Conservation (phyloP, 2,329 filamentous ascomycete species). For the Cryphonectria carpinicola region DNA sequence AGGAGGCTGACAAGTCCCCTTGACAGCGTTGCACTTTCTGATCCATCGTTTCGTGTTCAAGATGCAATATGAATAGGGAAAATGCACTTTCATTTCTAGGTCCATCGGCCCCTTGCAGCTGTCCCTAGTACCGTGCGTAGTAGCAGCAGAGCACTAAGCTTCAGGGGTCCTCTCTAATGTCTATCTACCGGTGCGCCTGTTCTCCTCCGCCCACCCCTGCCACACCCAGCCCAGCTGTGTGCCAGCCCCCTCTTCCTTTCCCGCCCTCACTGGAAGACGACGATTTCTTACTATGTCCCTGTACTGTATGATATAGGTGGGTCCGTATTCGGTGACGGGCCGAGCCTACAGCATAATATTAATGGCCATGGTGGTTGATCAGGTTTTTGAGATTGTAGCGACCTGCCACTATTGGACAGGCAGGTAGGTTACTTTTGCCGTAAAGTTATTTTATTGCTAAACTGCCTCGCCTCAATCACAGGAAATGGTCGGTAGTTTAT, state of each 20-base stretch:
- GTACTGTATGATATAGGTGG: neutral
- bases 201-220: neutral
- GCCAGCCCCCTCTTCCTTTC: neutral
- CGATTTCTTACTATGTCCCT: neutral
- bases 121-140: neutral
- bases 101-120: slow-evolving; percentile 1
- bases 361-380: too few relatives aligned
- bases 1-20: neutral
- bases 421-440: too few relatives aligned
- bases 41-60: neutral
- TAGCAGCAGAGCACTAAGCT: neutral
- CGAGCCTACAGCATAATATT: neutral
- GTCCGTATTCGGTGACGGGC: slow-evolving; percentile 10
- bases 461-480: too few relatives aligned
- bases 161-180: neutral
- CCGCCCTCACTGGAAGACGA: neutral
- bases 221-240: neutral
- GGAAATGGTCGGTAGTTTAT: too few relatives aligned
- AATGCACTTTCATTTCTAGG: neutral
- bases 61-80: neutral
- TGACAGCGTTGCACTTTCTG: neutral
- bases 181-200: neutral
- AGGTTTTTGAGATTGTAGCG: too few relatives aligned
- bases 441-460: too few relatives aligned
- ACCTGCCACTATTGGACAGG: too few relatives aligned